These are phyloP conservation scores for Oleoguttula mirabilis DNA, from an alignment of 495 filamentous ascomycete species.

Conservation along the genomic window DNA sequence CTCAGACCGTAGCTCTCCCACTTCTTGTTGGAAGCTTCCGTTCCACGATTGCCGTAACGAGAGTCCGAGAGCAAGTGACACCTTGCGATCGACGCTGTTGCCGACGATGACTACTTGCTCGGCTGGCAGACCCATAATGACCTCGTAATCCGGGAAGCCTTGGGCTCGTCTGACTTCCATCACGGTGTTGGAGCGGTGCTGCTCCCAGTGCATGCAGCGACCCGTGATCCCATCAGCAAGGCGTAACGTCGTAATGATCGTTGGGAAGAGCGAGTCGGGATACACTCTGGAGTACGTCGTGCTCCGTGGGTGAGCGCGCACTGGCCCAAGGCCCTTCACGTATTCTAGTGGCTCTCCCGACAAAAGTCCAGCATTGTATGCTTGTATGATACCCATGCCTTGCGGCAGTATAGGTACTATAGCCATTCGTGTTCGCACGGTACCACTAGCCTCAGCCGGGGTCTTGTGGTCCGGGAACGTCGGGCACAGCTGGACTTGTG, in stretches of 20 bases:
- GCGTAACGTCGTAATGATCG: slow-evolving; percentile 39
- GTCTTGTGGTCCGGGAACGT: slow-evolving; percentile 52
- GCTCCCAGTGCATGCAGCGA: slow-evolving; percentile 45
- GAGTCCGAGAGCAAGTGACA: slow-evolving; percentile 50
- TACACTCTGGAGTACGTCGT: slow-evolving; percentile 41
- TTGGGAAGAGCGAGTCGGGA: slow-evolving; percentile 41
- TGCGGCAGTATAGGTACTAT: slow-evolving; percentile 29
- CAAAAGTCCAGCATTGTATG: slow-evolving; percentile 23
- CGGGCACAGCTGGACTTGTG: slow-evolving; percentile 40
- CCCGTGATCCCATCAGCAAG: slow-evolving; percentile 40
- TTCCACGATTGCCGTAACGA: slow-evolving; percentile 46
- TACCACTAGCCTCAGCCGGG: slow-evolving; percentile 17
- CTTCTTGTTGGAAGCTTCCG: neutral
- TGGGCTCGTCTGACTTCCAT: slow-evolving; percentile 55
- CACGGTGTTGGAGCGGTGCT: slow-evolving; percentile 44
- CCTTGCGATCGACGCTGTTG: slow-evolving; percentile 56
- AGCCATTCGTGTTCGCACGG: slow-evolving; percentile 23
- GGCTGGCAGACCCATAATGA: slow-evolving; percentile 43
- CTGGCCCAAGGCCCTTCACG: slow-evolving; percentile 12
- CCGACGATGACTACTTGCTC: slow-evolving; percentile 53
- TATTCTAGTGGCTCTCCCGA: slow-evolving; percentile 28
- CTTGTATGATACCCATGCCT: slow-evolving; percentile 23
- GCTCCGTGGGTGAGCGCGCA: slow-evolving; percentile 11
- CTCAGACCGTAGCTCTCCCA: too few species aligned
- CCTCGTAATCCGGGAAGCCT: slow-evolving; percentile 53